Conservation (phyloP, 1,139 yeast genomes). For the Taphrina deformans region DNA sequence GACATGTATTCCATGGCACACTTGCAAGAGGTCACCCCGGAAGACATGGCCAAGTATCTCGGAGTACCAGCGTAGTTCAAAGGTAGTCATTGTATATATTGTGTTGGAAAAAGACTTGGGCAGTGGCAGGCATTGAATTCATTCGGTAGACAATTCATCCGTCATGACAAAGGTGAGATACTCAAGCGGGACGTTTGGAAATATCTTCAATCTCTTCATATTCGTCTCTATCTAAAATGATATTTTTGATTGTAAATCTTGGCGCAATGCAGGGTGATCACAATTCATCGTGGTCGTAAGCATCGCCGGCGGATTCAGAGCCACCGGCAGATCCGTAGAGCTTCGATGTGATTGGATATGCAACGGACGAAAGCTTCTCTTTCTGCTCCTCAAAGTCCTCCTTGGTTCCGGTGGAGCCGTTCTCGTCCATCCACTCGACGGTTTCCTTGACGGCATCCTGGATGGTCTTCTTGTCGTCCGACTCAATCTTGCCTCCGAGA, state of each 20-base stretch:
- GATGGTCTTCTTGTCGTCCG: slow-evolving; percentile 88
- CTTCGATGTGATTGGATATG: slow-evolving; percentile 91
- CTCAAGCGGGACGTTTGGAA: not conserved
- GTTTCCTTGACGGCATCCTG: slow-evolving; percentile 86
- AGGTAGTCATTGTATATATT: too few species aligned
- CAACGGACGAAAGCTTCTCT: slow-evolving; percentile 77
- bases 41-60: not conserved
- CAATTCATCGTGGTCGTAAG: slow-evolving; percentile 69
- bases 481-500: slow-evolving; percentile 75
- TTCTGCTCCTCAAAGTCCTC: slow-evolving; percentile 94
- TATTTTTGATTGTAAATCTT: not conserved
- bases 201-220: not conserved
- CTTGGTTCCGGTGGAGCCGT: slow-evolving; percentile 78
- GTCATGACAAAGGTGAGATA: too few species aligned
- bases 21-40: not conserved
- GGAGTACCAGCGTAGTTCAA: not conserved
- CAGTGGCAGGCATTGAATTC: too few species aligned
- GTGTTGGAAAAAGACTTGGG: too few species aligned
- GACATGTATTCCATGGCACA: not conserved
- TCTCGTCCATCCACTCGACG: slow-evolving; percentile 84
- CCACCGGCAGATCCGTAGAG: slow-evolving; percentile 67
- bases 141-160: too few species aligned
- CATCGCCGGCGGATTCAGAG: slow-evolving; percentile 56
- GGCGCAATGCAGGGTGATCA: slow-evolving; percentile 7
- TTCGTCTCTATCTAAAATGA: slow-evolving; percentile 1